Conservation (phyloP, 176 grass and related monocot genomes). For the Carex myosuroides region DNA sequence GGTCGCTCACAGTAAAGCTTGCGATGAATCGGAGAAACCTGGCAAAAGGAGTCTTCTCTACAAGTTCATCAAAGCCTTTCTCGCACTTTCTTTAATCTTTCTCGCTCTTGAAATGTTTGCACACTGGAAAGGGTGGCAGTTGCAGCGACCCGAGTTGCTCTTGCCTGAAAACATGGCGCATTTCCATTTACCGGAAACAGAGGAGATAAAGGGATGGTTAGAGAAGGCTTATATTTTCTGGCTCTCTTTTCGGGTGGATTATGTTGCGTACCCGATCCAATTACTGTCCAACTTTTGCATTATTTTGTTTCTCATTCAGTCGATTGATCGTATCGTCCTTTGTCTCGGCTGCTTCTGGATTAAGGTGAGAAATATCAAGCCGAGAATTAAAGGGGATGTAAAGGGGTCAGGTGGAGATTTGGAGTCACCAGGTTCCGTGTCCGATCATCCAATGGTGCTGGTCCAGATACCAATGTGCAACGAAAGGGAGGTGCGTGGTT, state of each 20-base stretch:
- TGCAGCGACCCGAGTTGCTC: conserved; percentile 34
- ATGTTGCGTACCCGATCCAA: conserved; percentile 78
- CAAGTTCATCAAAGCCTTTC: conserved; percentile 55
- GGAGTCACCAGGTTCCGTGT: conserved; percentile 20
- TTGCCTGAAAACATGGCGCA: conserved; percentile 35
- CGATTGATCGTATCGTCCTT: conserved; percentile 63
- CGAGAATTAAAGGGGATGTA: conserved; percentile 5
- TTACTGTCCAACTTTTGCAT: conserved; percentile 66
- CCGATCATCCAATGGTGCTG: conserved; percentile 77
- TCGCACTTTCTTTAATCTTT: conserved; percentile 53
- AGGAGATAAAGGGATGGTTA: conserved; percentile 71
- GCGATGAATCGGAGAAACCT: conserved; percentile 42
- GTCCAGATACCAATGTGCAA: conserved; percentile 98
- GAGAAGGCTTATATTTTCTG: conserved; percentile 70
- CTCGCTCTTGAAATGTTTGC: conserved; percentile 68
- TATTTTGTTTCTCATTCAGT: conserved; percentile 90
- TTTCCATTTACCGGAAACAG: conserved; percentile 55
- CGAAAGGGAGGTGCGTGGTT: conserved; percentile 65
- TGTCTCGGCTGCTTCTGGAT: conserved; percentile 95
- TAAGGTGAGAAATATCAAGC: conserved; percentile 72
- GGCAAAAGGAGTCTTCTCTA: conserved; percentile 46
- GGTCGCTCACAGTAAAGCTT: conserved; percentile 30
- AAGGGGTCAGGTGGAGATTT: conserved; percentile 22
- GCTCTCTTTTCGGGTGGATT: conserved; percentile 66
- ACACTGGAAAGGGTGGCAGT: conserved; percentile 68